Evolutionary conservation across 2,329 filamentous ascomycete species (phyloP).

Genomic region (Pseudopithomyces maydicus): DNA sequence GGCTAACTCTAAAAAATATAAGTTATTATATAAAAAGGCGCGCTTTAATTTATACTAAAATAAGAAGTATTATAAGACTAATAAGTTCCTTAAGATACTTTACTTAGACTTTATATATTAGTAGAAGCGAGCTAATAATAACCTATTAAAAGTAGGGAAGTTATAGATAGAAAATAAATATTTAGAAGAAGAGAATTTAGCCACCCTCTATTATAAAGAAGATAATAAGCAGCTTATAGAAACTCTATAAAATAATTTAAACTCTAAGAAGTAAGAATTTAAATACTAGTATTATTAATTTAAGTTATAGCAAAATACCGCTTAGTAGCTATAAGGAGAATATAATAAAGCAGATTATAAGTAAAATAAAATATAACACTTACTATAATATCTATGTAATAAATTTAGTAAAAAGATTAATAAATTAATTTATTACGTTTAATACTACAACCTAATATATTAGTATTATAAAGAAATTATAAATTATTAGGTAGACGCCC

Average conservation of each 20-base stretch:
- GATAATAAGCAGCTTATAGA: no score
- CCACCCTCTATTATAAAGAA: no score
- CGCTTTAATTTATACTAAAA: no score
- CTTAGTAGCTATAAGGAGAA: background rate
- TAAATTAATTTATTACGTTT: background rate
- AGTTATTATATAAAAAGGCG: background rate
- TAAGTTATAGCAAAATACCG: background rate
- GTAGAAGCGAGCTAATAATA: background rate
- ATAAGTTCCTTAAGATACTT: background rate
- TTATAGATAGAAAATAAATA: no score
- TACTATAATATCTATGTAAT: background rate
- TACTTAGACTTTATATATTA: background rate
- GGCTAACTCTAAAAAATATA: no score
- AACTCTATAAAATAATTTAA: no score
- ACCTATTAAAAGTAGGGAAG: background rate
- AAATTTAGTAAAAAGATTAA: background rate
- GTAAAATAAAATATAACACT: background rate
- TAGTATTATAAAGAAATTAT: background rate
- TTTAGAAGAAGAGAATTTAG: no score
- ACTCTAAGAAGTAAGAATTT: no score
- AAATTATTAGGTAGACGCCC: no score
- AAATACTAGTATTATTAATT: no score
- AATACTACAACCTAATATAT: background rate
- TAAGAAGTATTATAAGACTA: background rate
- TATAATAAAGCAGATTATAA: background rate